Conservation (phyloP, 2,329 filamentous ascomycete species). For the Beauveria sp. region DNA sequence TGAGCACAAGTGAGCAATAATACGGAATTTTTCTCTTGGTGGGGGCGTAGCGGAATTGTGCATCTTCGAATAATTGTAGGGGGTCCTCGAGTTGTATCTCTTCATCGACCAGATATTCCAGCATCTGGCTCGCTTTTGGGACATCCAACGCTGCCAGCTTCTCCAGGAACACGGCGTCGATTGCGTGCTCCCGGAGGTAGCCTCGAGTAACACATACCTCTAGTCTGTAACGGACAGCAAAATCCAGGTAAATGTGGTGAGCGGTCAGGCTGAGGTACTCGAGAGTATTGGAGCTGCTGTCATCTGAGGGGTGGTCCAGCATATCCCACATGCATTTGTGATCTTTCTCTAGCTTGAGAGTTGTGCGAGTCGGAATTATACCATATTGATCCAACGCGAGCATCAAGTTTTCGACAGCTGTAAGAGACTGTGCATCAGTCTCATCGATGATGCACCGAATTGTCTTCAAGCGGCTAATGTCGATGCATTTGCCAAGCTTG, state of each 20-base stretch:
- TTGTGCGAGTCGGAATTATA: background rate
- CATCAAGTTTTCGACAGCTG: conserved; percentile 35
- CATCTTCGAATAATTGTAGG: background rate
- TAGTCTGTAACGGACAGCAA: conserved; percentile 76
- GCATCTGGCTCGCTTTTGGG: conserved; percentile 52
- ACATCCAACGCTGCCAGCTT: conserved; percentile 41
- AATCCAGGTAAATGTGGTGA: conserved; percentile 43
- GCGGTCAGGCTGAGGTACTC: conserved; percentile 20
- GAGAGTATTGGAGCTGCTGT: conserved; percentile 18
- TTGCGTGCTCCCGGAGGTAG: conserved; percentile 66
- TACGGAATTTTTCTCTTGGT: conserved; percentile 34
- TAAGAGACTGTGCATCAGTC: conserved; percentile 17
- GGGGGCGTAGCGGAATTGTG: background rate
- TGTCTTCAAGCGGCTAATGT: conserved; percentile 51
- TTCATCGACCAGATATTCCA: conserved; percentile 66
- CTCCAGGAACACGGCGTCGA: conserved; percentile 59
- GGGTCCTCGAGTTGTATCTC: conserved; percentile 57
- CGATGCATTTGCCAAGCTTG: conserved; percentile 30
- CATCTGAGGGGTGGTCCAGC: conserved; percentile 20
- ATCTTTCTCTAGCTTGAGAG: conserved; percentile 19
- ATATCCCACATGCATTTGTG: conserved; percentile 23
- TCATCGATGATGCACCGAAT: conserved; percentile 39
- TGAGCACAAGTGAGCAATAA: conserved; percentile 69
- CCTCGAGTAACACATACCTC: conserved; percentile 87
- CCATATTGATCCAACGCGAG: conserved; percentile 49